Evolutionary conservation across 169 alveolate genomes (phyloP), one percentile per base, ranked within the genome.

Genomic region (Plasmodium yoelii): DNA sequence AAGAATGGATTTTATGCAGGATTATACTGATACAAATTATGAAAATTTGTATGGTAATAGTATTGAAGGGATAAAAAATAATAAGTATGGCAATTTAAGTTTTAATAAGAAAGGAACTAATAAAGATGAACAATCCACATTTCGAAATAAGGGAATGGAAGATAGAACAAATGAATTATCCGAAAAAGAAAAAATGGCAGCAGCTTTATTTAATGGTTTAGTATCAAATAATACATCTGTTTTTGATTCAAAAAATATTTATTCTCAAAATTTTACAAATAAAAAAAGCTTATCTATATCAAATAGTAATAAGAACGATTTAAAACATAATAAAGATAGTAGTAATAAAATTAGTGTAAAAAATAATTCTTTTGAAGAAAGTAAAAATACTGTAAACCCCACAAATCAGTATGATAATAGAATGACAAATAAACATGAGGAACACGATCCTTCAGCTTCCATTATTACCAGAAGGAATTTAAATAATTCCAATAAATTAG

Each of bases 161-260:
- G 47, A 56, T 15, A 70, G 8, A 55, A 22, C 15, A 13, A 34
- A 34, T 34, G 84, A 67, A 64, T 53, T 82, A 42, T 56, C 90
- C 19, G 92, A 87, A 68, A 87, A 73, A 60, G 92, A 87, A 73
- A 87, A 87, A 69, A 87, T 72, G 92, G 92, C 92, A 4, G 92
- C 92, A 34, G 92, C 92, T n/a, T 53, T 87, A 39, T 87, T 87
- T 87, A 87, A 73, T 65, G 92, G 92, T 18, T 47, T 87, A 51
- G 22, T 82, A 67, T 67, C 90, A 22, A 82, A 53, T 47, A 67
- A 61, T 67, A 51, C 82, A 55, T 53, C 64, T 47, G 47, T 53
- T 61, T 34, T 18, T 26, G 22, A 82, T 53, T 65, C 88, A 42
- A 82, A 61, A 77, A 77, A 53, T 63, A 47, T 26, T 51, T 77